Conservation (phyloP, 495 filamentous ascomycete genomes). For the Chaetomium cochliodes region DNA sequence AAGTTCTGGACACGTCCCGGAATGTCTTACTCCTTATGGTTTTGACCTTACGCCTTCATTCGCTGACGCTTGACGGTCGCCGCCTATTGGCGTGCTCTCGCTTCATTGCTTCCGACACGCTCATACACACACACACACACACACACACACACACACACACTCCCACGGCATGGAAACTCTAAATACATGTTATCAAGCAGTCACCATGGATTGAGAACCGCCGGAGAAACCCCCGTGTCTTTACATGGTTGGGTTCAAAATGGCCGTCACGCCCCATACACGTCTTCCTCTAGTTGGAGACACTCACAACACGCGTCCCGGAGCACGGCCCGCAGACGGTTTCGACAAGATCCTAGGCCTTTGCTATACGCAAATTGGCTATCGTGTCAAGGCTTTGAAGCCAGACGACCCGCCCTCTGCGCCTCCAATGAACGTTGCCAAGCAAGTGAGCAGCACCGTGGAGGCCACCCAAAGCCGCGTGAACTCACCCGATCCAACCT, state of each 20-base stretch:
- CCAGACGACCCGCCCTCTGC: not conserved
- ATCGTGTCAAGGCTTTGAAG: not conserved
- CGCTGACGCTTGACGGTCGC: no score
- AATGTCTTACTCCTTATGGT: no score
- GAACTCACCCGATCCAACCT: no score
- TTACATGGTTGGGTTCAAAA: constrained; percentile 1
- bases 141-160: not conserved
- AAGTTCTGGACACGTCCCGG: no score
- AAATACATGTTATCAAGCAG: not conserved
- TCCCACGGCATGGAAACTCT: not conserved
- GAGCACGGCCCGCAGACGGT: not conserved
- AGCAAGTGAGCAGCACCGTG: no score
- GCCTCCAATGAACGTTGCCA: not conserved
- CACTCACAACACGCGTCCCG: not conserved
- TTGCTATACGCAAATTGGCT: not conserved
- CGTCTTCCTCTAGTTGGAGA: constrained; percentile 3
- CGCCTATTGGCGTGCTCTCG: no score
- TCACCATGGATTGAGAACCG: not conserved
- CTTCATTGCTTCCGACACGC: no score
- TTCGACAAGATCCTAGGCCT: not conserved
- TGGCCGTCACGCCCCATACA: not conserved
- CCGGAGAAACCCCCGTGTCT: constrained; percentile 2
- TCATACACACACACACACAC: not conserved
- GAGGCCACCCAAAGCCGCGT: no score
- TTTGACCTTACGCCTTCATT: no score